Base-by-base conservation (phyloP, 2,329 filamentous ascomycete genomes). In the Arthrocladium fulminans region DNA sequence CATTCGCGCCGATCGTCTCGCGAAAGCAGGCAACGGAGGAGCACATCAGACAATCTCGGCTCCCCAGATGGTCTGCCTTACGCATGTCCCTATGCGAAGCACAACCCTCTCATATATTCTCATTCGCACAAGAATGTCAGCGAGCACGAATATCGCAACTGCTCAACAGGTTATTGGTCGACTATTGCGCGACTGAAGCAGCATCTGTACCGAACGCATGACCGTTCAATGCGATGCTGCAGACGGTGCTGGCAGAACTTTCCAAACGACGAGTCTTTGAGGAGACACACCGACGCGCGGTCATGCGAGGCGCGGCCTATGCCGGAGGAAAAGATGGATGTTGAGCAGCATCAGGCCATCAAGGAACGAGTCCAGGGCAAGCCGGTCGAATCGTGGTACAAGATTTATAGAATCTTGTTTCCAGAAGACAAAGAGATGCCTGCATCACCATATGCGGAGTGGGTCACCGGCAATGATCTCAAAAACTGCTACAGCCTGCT, bases 261-360 rank as follows among this genome's bases (percentile, higher is more conserved):
- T 27, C 45, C 52, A 3, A 37, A 35, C 19, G 51, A 52, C 10
- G 51, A 52, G 9, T 42, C 48, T 19, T 39, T 57, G 13, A 44
- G 54, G 13, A 40, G 50, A 15, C 56, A 58, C 32, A 70, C 69
- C 9, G 57, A 68, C 8, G 39, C 41, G 34, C 49, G 48, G 10
- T 53, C 52, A 39, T 48, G 55, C 35, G 48, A 37, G 30, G 44
- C 24, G 20, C 45, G 49, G n/a, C 32, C 44, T n/a, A 22, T 25
- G 22, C 44, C 44, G 12, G 20, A 44, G 2, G 52, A 52, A 42
- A 52, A 51, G 38, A 54, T 53, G 50, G 48, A 51, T 17, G 41
- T 29, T n/a, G 45, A 53, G 23, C 51, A 54, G 34, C 23, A 35
- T 20, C 43, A 20, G 13, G 42, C 42, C 3, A 48, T 55, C n/a